Evolutionary conservation across 768 basidiomycete genomes (phyloP).

Genomic region (Tricholoma sp.): DNA sequence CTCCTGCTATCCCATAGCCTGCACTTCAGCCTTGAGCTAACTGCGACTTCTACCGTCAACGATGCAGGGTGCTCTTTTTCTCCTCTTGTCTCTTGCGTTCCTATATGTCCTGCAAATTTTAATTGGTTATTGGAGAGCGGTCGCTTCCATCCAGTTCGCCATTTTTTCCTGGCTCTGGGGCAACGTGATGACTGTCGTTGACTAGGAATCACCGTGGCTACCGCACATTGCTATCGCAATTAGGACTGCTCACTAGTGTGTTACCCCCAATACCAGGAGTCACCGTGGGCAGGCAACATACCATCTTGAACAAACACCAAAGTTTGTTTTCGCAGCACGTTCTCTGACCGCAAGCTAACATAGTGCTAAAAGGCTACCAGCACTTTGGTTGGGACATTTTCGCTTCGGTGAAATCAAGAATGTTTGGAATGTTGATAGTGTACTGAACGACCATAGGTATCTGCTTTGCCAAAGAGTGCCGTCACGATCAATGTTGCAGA

Average conservation of each 20-base stretch:
- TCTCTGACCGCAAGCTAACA: neutral
- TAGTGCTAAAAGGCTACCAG: neutral
- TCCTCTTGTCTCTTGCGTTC: conserved; percentile 12
- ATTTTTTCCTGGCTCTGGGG: neutral
- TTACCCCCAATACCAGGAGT: conserved; percentile 25
- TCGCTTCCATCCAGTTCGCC: conserved; percentile 24
- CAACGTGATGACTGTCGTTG: neutral
- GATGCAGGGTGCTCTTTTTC: conserved; percentile 6
- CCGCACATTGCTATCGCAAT: conserved; percentile 22
- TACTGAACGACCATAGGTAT: conserved; percentile 16
- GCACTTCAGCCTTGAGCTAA: too few relatives aligned
- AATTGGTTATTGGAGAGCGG: conserved; percentile 18
- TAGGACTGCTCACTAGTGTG: conserved; percentile 18
- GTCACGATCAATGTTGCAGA: conserved; percentile 30
- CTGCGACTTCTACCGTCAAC: too few relatives aligned
- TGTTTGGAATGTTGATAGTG: neutral
- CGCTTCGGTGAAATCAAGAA: conserved; percentile 22
- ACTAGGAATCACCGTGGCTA: conserved; percentile 29
- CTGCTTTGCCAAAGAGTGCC: conserved; percentile 17
- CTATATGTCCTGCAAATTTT: conserved; percentile 17
- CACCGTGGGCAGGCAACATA: conserved; percentile 21
- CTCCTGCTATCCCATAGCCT: too few relatives aligned
- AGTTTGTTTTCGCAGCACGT: conserved; percentile 13
- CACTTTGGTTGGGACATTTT: conserved; percentile 23
- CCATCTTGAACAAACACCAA: conserved; percentile 26